Evolutionary conservation across 495 filamentous ascomycete genomes (phyloP).

Genomic region (Lophiotrema nucula): DNA sequence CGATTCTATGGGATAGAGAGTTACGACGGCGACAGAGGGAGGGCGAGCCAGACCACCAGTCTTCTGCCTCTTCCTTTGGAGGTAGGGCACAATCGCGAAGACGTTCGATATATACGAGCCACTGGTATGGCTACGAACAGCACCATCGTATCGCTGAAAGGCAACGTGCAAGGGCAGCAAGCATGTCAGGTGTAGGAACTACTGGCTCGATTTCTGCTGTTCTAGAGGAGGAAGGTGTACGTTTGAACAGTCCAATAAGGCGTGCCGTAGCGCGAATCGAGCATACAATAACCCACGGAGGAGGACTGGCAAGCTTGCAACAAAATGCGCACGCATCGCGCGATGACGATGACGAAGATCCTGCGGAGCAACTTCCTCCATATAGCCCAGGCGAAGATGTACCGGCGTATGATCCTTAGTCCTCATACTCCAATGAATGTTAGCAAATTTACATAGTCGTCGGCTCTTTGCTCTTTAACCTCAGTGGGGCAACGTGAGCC

Average conservation of each 20-base stretch:
- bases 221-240: neutral
- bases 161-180: neutral
- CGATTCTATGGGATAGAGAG: neutral
- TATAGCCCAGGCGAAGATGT: neutral
- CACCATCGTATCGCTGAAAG: neutral
- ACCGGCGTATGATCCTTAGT: neutral
- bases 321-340: too few relatives aligned
- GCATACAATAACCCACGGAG: too few relatives aligned
- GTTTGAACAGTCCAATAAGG: neutral
- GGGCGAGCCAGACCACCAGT: neutral
- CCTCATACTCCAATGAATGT: neutral
- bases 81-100: neutral
- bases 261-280: neutral
- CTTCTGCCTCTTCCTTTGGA: too few relatives aligned
- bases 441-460: too few relatives aligned
- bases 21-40: neutral
- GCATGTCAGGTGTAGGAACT: neutral
- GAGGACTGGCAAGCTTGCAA: too few relatives aligned
- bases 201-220: neutral
- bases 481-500: too few relatives aligned
- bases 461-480: too few relatives aligned
- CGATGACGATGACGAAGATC: neutral
- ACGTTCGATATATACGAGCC: neutral
- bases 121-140: neutral
- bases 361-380: neutral